Conservation (phyloP, 305 asterid species). For the Fraxinus latifolia region DNA sequence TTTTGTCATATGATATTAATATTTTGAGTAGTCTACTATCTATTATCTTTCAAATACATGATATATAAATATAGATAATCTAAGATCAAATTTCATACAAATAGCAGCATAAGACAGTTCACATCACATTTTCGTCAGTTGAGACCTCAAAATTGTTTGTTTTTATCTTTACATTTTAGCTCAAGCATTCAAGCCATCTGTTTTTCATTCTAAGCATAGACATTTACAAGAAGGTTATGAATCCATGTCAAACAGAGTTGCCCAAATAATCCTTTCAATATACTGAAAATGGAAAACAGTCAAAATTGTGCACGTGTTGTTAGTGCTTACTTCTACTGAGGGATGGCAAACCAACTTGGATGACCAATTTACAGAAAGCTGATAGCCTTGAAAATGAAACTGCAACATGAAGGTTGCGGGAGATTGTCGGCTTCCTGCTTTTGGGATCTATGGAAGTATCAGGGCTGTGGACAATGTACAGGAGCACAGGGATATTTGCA, state of each 20-base stretch:
- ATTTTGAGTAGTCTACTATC: neutral
- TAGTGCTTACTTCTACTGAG: slow-evolving; percentile 58
- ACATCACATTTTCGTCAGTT: neutral
- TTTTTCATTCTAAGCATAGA: neutral
- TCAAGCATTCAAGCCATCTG: neutral
- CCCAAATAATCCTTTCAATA: neutral
- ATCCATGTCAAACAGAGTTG: neutral
- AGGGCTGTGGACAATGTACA: slow-evolving; percentile 59
- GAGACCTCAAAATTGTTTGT: neutral
- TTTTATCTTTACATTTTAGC: neutral
- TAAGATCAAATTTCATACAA: neutral
- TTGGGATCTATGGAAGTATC: slow-evolving; percentile 33
- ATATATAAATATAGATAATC: neutral
- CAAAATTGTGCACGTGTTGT: neutral
- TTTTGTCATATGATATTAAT: neutral
- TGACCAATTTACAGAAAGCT: slow-evolving; percentile 65
- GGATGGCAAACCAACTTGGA: slow-evolving; percentile 79
- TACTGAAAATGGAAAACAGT: neutral
- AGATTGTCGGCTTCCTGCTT: slow-evolving; percentile 49
- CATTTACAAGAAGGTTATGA: neutral
- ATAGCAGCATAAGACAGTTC: neutral
- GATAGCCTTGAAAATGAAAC: slow-evolving; percentile 77
- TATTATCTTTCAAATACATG: neutral
- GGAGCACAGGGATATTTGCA: slow-evolving; percentile 68
- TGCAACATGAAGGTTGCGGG: slow-evolving; percentile 72